phyloP scores from a whole-genome alignment of 1,284 basidiomycete species.

The Ustilago crameri region DNA sequence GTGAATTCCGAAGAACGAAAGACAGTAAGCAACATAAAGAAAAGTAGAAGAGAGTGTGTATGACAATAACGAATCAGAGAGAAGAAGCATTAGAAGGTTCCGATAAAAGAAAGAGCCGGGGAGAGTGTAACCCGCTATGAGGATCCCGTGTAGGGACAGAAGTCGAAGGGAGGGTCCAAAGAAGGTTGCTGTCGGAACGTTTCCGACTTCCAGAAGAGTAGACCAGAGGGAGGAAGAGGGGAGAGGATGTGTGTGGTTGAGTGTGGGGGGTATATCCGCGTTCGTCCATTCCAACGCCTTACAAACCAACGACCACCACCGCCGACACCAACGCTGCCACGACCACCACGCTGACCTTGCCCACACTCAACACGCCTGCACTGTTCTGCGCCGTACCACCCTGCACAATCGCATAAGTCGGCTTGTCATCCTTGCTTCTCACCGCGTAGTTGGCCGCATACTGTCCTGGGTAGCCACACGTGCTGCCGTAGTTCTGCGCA shows the following conservation, averaged over 20 bases:
- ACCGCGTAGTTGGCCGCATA: slow-evolving; percentile 63
- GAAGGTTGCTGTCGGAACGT: no score
- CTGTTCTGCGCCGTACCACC: slow-evolving; percentile 48
- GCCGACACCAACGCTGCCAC: slow-evolving; percentile 16
- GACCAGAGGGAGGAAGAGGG: no score
- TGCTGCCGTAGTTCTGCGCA: slow-evolving; percentile 48
- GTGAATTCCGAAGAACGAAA: no score
- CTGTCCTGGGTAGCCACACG: slow-evolving; percentile 60
- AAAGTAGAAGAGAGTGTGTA: no score
- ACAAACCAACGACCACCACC: slow-evolving; percentile 12
- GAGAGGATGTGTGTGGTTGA: background rate
- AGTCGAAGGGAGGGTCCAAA: no score
- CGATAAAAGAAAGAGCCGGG: no score
- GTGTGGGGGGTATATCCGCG: background rate
- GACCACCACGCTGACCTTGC: slow-evolving; percentile 8
- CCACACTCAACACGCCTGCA: slow-evolving; percentile 12
- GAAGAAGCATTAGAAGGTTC: no score
- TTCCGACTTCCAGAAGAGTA: no score
- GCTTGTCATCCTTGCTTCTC: slow-evolving; percentile 47
- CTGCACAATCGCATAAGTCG: slow-evolving; percentile 52
- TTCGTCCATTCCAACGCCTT: background rate
- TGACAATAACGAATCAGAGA: no score
- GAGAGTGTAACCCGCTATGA: no score
- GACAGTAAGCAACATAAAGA: no score
- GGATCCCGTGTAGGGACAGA: no score